A percentile compares a stretch with the other conserved stretches of the same genome.
phyloP scores from a whole-genome alignment of 305 asterid species.

The Solanum hybrid region DNA sequence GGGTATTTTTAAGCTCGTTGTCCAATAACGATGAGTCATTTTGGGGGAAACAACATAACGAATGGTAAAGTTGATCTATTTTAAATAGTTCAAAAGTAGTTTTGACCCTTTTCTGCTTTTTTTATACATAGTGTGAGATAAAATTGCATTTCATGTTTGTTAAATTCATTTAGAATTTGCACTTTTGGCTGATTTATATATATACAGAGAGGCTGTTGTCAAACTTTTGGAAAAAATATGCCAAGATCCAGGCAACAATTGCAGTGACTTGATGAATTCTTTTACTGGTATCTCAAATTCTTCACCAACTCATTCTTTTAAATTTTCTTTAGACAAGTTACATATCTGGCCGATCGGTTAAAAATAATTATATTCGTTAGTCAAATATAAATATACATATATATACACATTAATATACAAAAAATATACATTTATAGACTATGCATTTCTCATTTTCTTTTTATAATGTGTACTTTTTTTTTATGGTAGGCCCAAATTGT shows the following conservation, averaged over 20 bases:
- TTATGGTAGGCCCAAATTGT: conserved; percentile 51
- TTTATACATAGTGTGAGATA: neutral
- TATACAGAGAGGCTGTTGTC: conserved; percentile 40
- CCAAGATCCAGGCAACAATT: conserved; percentile 31
- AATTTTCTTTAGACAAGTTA: neutral
- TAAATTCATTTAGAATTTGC: neutral
- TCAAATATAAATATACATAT: neutral
- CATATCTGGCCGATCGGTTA: neutral
- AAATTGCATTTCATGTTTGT: neutral
- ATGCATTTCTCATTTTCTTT: neutral
- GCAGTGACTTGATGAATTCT: conserved; percentile 31
- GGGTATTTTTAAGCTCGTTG: neutral
- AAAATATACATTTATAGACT: neutral
- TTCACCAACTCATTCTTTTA: neutral
- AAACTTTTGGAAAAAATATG: conserved; percentile 51
- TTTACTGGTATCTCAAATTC: conserved; percentile 28
- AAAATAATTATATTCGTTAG: neutral
- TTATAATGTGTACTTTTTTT: neutral
- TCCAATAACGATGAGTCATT: neutral
- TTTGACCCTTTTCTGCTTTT: neutral
- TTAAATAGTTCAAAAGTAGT: neutral
- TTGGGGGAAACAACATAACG: neutral
- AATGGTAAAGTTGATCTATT: neutral
- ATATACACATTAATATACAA: neutral
- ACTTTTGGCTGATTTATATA: neutral